Percentiles rank a stretch among this genome's conserved stretches.
Evolutionary conservation across 192 early-diverging fungal species (phyloP).

Genomic region (Entomortierella lignicola): DNA sequence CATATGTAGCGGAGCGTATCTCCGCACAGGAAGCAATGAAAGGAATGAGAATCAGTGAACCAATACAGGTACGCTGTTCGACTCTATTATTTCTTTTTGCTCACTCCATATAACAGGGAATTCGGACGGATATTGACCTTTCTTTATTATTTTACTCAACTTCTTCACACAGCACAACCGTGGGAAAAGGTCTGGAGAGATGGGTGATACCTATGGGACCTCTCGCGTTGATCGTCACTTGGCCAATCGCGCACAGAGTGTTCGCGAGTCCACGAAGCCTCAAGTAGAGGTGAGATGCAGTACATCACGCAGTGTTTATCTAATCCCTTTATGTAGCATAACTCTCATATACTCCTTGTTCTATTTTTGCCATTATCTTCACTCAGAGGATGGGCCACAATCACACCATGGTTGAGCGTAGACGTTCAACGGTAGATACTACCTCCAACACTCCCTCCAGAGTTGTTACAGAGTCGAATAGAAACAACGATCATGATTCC

Average conservation of each 20-base stretch:
- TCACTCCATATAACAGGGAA: background rate
- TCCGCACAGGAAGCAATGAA: slow-evolving; percentile 53
- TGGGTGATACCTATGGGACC: slow-evolving; percentile 22
- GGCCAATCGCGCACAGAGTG: slow-evolving; percentile 36
- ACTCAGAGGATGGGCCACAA: background rate
- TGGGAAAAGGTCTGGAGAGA: slow-evolving; percentile 33
- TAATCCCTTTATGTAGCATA: background rate
- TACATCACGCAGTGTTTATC: background rate
- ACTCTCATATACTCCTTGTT: background rate
- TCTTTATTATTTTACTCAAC: background rate
- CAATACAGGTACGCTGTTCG: slow-evolving; percentile 19
- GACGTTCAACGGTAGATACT: background rate
- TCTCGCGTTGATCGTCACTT: slow-evolving; percentile 46
- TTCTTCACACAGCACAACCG: slow-evolving; percentile 10
- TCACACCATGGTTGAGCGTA: background rate
- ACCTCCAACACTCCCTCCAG: background rate
- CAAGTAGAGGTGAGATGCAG: slow-evolving; percentile 13
- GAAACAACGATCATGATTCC: slow-evolving; percentile 1
- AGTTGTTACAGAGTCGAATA: background rate
- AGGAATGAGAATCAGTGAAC: slow-evolving; percentile 46
- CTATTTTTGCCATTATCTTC: background rate
- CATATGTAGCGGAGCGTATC: slow-evolving; percentile 26
- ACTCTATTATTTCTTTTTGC: background rate
- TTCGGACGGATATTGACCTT: background rate
- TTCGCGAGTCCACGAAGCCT: slow-evolving; percentile 30